Evolutionary conservation across 352 stramenopile species (phyloP), one percentile per base, ranked within the genome.

Genomic region (Phytophthora colocasiae): DNA sequence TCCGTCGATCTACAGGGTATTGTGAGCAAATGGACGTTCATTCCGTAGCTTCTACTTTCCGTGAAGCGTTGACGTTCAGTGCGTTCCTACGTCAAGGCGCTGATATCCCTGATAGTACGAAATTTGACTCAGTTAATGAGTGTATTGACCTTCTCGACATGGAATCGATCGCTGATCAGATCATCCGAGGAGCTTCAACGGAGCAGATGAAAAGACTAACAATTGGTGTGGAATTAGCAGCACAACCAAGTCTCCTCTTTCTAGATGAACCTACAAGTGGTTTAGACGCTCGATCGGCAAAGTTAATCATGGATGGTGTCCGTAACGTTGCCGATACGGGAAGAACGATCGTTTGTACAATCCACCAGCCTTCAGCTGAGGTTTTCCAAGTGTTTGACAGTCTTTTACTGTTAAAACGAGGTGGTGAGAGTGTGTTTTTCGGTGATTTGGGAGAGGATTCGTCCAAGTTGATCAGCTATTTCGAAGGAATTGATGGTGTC

Each of bases 261-360:
- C 56, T 92, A 10, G 92, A 98, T 64, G 90, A 97, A 57, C 91
- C 91, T 6, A 98, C 88, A 9, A 93, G 77, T 26, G 93, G 93
- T 24, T 69, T 98, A 11, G 95, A 98, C 63, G 84, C 84, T 11
- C 89, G 84, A 34, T 85, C 79, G 6, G 93, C 95, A 6, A 86
- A 96, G 49, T 63, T 93, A 49, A 74, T 98, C 24, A 93, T 97
- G 64, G 78, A 95, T n/a, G 79, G 94, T 0, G 76, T 98, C 19
- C 88, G 93, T 58, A 95, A 96, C 45, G 81, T 97, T 29, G 90
- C 92, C 8, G 58, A 78, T 36, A 78, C 79, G 12, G 89, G 91
- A 7, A 69, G 78, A 15, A 68, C 71, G 9, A 50, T 64, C 12
- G 34, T 64, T n/a, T 64, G 56, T 24, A 64, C 56, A 4, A 65